Evolutionary conservation across 495 filamentous ascomycete genomes (phyloP).

Genomic region (Cercophora samala): DNA sequence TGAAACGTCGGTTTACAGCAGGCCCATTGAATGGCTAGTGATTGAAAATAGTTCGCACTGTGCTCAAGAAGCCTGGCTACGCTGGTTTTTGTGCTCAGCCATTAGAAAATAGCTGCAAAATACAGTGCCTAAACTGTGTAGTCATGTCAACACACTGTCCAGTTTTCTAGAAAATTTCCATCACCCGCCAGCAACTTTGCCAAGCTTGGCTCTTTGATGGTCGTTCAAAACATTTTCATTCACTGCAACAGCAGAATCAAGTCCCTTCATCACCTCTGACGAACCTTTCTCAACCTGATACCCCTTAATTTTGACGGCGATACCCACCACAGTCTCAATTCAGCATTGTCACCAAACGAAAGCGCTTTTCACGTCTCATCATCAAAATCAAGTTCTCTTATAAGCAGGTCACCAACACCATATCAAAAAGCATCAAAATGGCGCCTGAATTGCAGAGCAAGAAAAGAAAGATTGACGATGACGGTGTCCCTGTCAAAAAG

Average conservation of each 20-base stretch:
- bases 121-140: neutral
- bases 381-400: neutral
- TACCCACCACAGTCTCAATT: neutral
- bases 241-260: neutral
- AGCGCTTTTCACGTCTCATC: neutral
- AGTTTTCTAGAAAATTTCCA: neutral
- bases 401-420: slow-evolving; percentile 4
- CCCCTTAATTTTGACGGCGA: neutral
- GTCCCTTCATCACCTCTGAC: neutral
- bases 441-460: slow-evolving; percentile 28
- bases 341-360: neutral
- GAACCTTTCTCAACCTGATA: neutral
- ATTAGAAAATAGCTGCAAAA: neutral
- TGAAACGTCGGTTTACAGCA: no score
- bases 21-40: neutral
- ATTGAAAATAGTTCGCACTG: neutral
- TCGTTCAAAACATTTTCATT: neutral
- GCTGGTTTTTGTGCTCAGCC: neutral
- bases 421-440: slow-evolving; percentile 12
- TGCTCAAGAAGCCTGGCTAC: neutral
- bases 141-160: neutral
- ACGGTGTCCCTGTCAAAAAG: slow-evolving; percentile 31
- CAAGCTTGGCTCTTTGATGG: neutral
- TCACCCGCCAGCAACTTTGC: neutral
- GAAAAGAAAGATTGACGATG: slow-evolving; percentile 40